These are phyloP conservation scores for Lachnellula arida DNA, from an alignment of 2,329 filamentous ascomycete genomes.

Conservation along the genomic window DNA sequence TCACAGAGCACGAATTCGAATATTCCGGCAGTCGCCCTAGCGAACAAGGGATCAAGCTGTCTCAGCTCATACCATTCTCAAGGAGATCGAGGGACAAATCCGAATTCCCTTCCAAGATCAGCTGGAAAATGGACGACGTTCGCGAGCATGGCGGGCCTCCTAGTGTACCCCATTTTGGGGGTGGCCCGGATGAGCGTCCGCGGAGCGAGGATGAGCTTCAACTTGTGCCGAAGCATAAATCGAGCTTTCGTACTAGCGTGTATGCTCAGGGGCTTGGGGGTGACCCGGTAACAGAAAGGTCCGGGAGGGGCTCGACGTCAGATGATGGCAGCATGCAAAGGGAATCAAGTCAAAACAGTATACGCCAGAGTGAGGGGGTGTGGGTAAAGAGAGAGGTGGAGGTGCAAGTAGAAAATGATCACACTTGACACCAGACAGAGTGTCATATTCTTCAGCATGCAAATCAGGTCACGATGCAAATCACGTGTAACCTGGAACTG, in stretches of 20 bases:
- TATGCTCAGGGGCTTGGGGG: neutral
- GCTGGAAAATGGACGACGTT: too few relatives aligned
- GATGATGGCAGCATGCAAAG: neutral
- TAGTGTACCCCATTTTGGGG: too few relatives aligned
- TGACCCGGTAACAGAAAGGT: neutral
- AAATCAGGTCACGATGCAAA: too few relatives aligned
- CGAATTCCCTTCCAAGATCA: neutral
- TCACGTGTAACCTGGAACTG: too few relatives aligned
- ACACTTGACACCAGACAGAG: too few relatives aligned
- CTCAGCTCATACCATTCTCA: neutral
- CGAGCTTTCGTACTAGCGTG: neutral
- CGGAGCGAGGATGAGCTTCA: too few relatives aligned
- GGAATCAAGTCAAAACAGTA: neutral
- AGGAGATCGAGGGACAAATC: neutral
- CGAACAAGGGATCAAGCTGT: neutral
- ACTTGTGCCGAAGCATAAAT: neutral
- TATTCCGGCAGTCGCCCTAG: neutral
- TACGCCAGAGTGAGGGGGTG: neutral
- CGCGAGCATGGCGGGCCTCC: too few relatives aligned
- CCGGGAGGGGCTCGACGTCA: neutral
- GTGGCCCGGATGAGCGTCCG: too few relatives aligned
- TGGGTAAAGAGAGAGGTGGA: neutral
- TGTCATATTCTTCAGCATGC: too few relatives aligned
- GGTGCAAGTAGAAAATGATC: neutral
- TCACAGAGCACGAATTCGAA: slow-evolving; percentile 9